Percentiles rank a stretch among this genome's conserved stretches.
Conservation (phyloP, 352 stramenopile species). For the Phytophthora colocasiae region DNA sequence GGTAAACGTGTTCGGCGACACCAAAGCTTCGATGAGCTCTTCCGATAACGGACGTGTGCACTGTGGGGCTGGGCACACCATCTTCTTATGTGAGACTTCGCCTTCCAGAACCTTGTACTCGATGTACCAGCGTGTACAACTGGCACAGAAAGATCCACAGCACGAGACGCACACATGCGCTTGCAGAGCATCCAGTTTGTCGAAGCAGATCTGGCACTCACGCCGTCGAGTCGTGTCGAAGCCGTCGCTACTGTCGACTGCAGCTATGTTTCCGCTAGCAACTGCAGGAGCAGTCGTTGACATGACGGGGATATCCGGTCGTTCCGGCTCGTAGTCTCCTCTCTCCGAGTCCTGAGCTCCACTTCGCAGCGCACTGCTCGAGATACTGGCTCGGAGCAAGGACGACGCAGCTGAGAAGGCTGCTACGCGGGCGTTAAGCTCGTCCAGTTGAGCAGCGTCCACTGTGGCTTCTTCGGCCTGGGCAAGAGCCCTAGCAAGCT, state of each 20-base stretch:
- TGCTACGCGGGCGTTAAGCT: constrained; percentile 46
- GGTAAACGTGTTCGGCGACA: constrained; percentile 50
- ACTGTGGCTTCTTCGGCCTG: constrained; percentile 27
- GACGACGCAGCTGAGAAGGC: constrained; percentile 43
- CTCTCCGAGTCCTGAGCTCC: constrained; percentile 6
- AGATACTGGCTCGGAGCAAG: constrained; percentile 57
- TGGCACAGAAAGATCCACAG: constrained; percentile 55
- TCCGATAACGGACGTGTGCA: constrained; percentile 57
- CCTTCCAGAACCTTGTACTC: constrained; percentile 81
- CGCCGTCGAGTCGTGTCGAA: constrained; percentile 37
- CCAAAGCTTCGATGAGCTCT: constrained; percentile 61
- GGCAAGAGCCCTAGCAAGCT: constrained; percentile 27
- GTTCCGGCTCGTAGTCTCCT: constrained; percentile 22
- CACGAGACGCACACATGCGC: constrained; percentile 58
- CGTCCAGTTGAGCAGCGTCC: constrained; percentile 45
- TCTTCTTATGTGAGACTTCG: constrained; percentile 75
- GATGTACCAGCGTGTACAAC: constrained; percentile 77
- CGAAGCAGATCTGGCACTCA: constrained; percentile 83
- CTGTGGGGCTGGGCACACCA: constrained; percentile 73
- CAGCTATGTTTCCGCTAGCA: constrained; percentile 5
- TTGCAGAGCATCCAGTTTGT: constrained; percentile 56
- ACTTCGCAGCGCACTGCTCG: constrained; percentile 33
- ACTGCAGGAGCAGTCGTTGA: constrained; percentile 23
- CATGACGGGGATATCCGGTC: constrained; percentile 20
- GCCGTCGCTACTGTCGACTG: constrained; percentile 14